Base-by-base conservation (phyloP, 139 green algal genomes). In the Spirogloea muscicola region DNA sequence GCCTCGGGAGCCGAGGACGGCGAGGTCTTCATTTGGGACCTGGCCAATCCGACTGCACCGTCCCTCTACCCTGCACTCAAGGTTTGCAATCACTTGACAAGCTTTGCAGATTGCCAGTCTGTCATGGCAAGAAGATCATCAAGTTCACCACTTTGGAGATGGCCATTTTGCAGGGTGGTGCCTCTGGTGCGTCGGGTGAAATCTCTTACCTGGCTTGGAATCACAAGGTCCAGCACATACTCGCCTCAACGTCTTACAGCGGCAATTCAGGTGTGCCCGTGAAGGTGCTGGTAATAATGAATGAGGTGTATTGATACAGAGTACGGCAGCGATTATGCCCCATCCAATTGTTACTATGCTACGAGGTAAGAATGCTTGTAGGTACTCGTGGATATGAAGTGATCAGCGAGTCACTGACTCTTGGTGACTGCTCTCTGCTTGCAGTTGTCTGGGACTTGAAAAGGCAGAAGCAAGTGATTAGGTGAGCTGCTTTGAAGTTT, bases 371-470 rank as follows among this genome's bases (percentile, higher is more conserved):
- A n/a, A n/a, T n/a, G n/a, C n/a, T n/a, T n/a, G n/a, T n/a, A n/a
- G n/a, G n/a, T n/a, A n/a, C n/a, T n/a, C n/a, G n/a, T n/a, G n/a
- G n/a, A n/a, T n/a, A n/a, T n/a, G n/a, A n/a, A n/a, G n/a, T n/a
- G n/a, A n/a, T n/a, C n/a, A n/a, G n/a, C n/a, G n/a, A n/a, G n/a
- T n/a, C n/a, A n/a, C n/a, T n/a, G n/a, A n/a, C n/a, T n/a, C n/a
- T n/a, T n/a, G n/a, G n/a, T n/a, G n/a, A n/a, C n/a, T n/a, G n/a
- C n/a, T n/a, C 0, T 60, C 0, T 75, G 2, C 1, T 39, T 61
- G 92, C 90, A 7, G 89, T 96, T 18, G 89, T 98, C 13, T 98
- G 90, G 90, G 94, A 99, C 85, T 78, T 98, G 2, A 96, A 96
- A 68, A 91, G 91, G 69, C 88, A 96, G 78, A 59, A 77, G 58